These are phyloP conservation scores for Maudiozyma pseudohumilis DNA, from an alignment of 805 yeast genomes.

Conservation along the genomic window DNA sequence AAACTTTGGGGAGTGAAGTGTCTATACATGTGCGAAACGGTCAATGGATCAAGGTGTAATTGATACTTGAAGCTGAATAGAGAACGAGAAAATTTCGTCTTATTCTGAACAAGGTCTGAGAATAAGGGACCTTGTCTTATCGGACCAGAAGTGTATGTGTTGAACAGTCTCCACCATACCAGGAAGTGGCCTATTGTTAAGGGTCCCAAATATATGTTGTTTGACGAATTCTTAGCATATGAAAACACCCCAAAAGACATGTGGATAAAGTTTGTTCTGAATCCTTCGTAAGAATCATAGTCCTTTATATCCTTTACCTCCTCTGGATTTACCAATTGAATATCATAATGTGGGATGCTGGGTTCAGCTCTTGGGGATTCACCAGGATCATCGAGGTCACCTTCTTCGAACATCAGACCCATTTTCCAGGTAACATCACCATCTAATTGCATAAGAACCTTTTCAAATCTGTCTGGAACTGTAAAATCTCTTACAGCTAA, in stretches of 20 bases:
- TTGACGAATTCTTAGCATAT: constrained; percentile 35
- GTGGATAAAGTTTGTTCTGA: constrained; percentile 56
- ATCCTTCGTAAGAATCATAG: constrained; percentile 55
- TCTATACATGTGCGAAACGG: constrained; percentile 60
- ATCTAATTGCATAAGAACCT: constrained; percentile 48
- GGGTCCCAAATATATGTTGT: constrained; percentile 67
- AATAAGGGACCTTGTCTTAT: constrained; percentile 63
- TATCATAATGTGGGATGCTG: constrained; percentile 54
- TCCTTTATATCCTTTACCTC: constrained; percentile 30
- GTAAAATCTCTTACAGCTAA: constrained; percentile 43
- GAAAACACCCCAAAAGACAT: constrained; percentile 35
- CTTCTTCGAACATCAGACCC: constrained; percentile 67
- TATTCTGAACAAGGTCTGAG: constrained; percentile 36
- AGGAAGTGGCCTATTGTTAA: constrained; percentile 56
- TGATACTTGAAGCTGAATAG: constrained; percentile 67
- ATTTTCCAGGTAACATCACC: constrained; percentile 70
- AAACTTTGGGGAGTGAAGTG: constrained; percentile 38
- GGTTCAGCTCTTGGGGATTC: constrained; percentile 36
- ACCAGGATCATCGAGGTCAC: constrained; percentile 31
- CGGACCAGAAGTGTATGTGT: constrained; percentile 69
- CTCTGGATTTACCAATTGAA: constrained; percentile 48
- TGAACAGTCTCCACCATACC: constrained; percentile 74
- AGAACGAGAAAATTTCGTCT: constrained; percentile 55
- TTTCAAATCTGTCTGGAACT: constrained; percentile 27
- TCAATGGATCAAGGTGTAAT: constrained; percentile 55